Base-by-base conservation (phyloP, 2,329 filamentous ascomycete species). In the Drechslera avenae region DNA sequence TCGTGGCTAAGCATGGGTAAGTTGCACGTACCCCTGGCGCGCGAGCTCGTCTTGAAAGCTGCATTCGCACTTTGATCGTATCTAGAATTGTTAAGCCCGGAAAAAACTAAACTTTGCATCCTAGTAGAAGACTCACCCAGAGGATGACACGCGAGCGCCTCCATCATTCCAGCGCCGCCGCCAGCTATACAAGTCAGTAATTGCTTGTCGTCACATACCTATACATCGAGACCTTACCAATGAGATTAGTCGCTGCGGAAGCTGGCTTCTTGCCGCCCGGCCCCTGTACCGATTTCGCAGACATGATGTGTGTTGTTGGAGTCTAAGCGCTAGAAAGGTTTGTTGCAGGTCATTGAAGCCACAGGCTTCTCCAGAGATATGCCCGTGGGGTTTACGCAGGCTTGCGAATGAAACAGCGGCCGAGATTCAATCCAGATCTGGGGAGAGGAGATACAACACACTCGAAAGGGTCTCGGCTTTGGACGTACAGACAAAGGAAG, bases 21-120 rank as follows among this genome's bases (percentile, higher is more conserved):
- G 13, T 40, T n/a, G 32, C 28, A 79, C 82, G 62, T 73, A 88
- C 85, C 54, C 94, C 94, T 49, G 91, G 91, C 53, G 86, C 83
- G 62, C 89, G 84, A 41, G 89, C 91, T 73, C 94, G 86, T 62
- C 88, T 84, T 48, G 94, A 97, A 54, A 99, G 87, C 79, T 99
- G 94, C 95, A 99, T 99, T 65, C 94, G 91, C 56, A 99, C 94
- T 83, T 99, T 97, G 81, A 97, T 96, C 53, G 92, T 97, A 76
- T 97, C 91, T 89, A 53, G n/a, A n/a, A 3, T 39, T 12, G 36
- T 74, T 26, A 73, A 65, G 21, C 10, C 3, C 16, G 2, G 18
- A 39, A 7, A 13, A n/a, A n/a, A n/a, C n/a, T 7, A 5, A 8
- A 2, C 4, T 6, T 30, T 19, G 19, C 13, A 18, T 26, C 2